These are phyloP conservation scores for Calonectria fujianensis DNA, from an alignment of 2,329 filamentous ascomycete genomes.

Conservation along the genomic window DNA sequence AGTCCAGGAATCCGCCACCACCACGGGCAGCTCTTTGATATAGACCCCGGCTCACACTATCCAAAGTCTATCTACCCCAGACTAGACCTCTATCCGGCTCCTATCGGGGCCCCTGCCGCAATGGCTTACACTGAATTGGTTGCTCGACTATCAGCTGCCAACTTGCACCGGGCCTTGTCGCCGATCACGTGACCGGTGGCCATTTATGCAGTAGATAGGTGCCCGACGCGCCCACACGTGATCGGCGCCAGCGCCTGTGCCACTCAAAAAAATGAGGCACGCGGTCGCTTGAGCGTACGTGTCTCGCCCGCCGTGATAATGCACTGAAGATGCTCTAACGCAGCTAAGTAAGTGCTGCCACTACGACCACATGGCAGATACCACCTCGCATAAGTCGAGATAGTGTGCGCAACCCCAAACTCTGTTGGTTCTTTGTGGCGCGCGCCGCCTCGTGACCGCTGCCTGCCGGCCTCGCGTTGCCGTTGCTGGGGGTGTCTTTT, in stretches of 20 bases:
- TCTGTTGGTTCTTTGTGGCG: constrained; percentile 9
- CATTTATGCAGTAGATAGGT: not conserved
- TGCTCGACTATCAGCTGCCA: constrained; percentile 17
- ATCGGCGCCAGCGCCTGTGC: constrained; percentile 7
- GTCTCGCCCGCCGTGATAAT: constrained; percentile 3
- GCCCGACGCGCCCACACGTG: constrained; percentile 1
- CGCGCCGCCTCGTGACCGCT: constrained; percentile 8
- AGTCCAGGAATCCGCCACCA: not conserved
- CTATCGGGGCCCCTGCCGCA: constrained; percentile 13
- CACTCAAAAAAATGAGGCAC: not conserved
- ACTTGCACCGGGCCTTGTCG: not conserved
- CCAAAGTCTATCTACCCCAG: constrained; percentile 3
- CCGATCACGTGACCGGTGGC: constrained; percentile 17
- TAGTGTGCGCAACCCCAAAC: constrained; percentile 9
- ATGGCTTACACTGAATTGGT: not conserved
- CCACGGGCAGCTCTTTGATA: constrained; percentile 21
- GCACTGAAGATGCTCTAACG: constrained; percentile 9
- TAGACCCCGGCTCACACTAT: constrained; percentile 23
- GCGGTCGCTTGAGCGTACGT: constrained; percentile 11
- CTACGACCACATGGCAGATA: constrained; percentile 23
- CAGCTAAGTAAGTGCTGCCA: constrained; percentile 17
- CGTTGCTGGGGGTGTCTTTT: not conserved
- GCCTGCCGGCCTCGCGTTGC: constrained; percentile 10
- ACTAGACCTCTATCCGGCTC: constrained; percentile 3
- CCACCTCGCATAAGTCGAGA: constrained; percentile 23